Conservation (phyloP, 2,329 filamentous ascomycete genomes). For the Pseudogymnoascus sp. region DNA sequence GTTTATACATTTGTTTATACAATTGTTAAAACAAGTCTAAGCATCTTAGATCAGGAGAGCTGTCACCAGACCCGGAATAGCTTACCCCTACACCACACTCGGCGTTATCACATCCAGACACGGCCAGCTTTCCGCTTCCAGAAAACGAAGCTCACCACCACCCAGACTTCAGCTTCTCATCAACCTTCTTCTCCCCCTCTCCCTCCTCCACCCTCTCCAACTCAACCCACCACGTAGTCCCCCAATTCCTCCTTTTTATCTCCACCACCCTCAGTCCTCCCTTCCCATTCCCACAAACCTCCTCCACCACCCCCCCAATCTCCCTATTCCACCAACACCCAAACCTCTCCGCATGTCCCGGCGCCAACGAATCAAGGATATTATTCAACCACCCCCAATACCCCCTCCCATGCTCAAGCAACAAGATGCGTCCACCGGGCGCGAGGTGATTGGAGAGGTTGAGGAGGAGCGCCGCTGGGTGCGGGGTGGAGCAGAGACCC, state of each 20-base stretch:
- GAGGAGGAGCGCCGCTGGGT: slow-evolving; percentile 46
- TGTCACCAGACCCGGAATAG: not conserved
- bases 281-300: slow-evolving; percentile 29
- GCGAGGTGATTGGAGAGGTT: slow-evolving; percentile 46
- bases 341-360: slow-evolving; percentile 49
- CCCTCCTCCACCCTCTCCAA: slow-evolving; percentile 28
- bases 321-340: slow-evolving; percentile 65
- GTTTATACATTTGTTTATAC: too few relatives aligned
- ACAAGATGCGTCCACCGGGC: slow-evolving; percentile 51
- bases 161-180: not conserved
- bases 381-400: slow-evolving; percentile 47
- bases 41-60: not conserved
- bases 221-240: slow-evolving; percentile 53
- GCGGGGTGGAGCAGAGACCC: slow-evolving; percentile 54
- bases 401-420: slow-evolving; percentile 56
- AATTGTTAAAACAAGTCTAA: not conserved
- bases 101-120: not conserved
- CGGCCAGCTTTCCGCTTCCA: too few relatives aligned
- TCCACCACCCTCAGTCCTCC: slow-evolving; percentile 47
- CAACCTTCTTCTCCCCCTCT: not conserved
- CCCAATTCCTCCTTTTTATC: slow-evolving; percentile 45
- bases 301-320: slow-evolving; percentile 46
- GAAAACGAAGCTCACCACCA: too few relatives aligned
- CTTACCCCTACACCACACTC: not conserved
- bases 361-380: slow-evolving; percentile 47